Conservation (phyloP, 164 flowering plant genomes). For the Vitis rotundifolia region DNA sequence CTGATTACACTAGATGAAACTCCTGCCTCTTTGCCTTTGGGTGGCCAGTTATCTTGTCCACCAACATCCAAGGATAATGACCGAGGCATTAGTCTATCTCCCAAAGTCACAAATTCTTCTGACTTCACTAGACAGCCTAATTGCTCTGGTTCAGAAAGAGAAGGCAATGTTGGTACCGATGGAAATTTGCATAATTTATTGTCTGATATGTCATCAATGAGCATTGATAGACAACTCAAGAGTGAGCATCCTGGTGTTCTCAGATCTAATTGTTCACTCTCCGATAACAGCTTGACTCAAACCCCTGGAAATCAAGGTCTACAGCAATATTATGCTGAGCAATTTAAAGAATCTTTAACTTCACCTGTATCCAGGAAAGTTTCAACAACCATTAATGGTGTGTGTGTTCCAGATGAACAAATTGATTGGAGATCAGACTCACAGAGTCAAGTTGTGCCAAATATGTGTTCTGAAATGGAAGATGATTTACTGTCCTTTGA, state of each 20-base stretch:
- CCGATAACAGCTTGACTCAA: slow-evolving; percentile 17
- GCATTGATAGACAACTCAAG: slow-evolving; percentile 20
- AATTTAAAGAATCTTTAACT: slow-evolving; percentile 21
- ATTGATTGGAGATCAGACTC: slow-evolving; percentile 24
- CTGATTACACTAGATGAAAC: slow-evolving; percentile 9
- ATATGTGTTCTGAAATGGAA: slow-evolving; percentile 29
- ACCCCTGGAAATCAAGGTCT: slow-evolving; percentile 20
- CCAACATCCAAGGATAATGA: slow-evolving; percentile 17
- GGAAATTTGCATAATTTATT: slow-evolving; percentile 23
- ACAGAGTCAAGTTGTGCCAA: slow-evolving; percentile 14
- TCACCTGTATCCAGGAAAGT: slow-evolving; percentile 15
- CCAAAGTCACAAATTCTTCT: slow-evolving; percentile 11
- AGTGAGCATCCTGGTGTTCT: slow-evolving; percentile 21
- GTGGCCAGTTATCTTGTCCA: slow-evolving; percentile 12
- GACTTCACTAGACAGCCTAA: slow-evolving; percentile 14
- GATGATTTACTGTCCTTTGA: slow-evolving; percentile 50
- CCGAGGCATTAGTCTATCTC: slow-evolving; percentile 1
- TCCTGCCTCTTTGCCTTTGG: slow-evolving; percentile 5
- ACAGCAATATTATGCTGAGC: slow-evolving; percentile 19
- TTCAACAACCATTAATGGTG: slow-evolving; percentile 7
- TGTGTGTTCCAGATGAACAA: slow-evolving; percentile 12
- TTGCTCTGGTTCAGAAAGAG: slow-evolving; percentile 16
- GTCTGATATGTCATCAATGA: slow-evolving; percentile 30
- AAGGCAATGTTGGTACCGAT: slow-evolving; percentile 11
- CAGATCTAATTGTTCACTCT: slow-evolving; percentile 14